Conservation (phyloP, 129 eudicot species). For the Gnaphalium uliginosum region DNA sequence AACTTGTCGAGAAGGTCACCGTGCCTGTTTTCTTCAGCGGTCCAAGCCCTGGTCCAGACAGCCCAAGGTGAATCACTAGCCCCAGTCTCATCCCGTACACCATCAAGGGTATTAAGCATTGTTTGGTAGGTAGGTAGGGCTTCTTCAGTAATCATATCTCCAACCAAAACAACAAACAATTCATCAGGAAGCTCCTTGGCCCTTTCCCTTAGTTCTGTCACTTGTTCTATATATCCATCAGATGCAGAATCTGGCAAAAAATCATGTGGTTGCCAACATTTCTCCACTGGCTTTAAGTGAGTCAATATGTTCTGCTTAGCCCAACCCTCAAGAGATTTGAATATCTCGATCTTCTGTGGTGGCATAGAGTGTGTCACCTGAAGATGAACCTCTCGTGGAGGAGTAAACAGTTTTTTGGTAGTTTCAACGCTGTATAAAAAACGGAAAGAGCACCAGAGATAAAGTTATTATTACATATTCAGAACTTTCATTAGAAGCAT, state of each 20-base stretch:
- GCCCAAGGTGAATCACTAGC: slow-evolving; percentile 90
- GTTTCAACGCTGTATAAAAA: slow-evolving; percentile 42
- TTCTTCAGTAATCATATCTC: slow-evolving; percentile 94
- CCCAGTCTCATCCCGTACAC: slow-evolving; percentile 90
- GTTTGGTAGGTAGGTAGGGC: slow-evolving; percentile 94
- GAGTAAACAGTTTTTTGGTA: slow-evolving; percentile 57
- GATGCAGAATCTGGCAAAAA: slow-evolving; percentile 81
- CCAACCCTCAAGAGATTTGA: slow-evolving; percentile 73
- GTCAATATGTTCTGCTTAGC: slow-evolving; percentile 63
- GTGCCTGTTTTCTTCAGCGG: slow-evolving; percentile 96
- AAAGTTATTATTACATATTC: slow-evolving; percentile 2
- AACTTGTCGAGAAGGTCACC: slow-evolving; percentile 87
- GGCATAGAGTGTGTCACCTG: slow-evolving; percentile 92
- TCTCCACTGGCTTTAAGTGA: slow-evolving; percentile 80
- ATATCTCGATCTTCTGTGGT: slow-evolving; percentile 77
- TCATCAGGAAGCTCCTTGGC: slow-evolving; percentile 88
- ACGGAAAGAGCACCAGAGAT: not conserved
- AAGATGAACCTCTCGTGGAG: slow-evolving; percentile 77
- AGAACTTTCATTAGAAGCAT: too few relatives aligned
- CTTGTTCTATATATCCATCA: slow-evolving; percentile 78
- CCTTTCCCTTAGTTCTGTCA: slow-evolving; percentile 65
- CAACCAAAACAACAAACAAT: slow-evolving; percentile 72
- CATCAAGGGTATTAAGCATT: slow-evolving; percentile 86
- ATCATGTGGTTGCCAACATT: slow-evolving; percentile 90
- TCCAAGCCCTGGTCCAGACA: slow-evolving; percentile 92